Percentiles rank a stretch among this genome's conserved stretches.
These are phyloP conservation scores for Ceratocystis eucalypticola DNA, from an alignment of 2,329 filamentous ascomycete species.

Conservation along the genomic window DNA sequence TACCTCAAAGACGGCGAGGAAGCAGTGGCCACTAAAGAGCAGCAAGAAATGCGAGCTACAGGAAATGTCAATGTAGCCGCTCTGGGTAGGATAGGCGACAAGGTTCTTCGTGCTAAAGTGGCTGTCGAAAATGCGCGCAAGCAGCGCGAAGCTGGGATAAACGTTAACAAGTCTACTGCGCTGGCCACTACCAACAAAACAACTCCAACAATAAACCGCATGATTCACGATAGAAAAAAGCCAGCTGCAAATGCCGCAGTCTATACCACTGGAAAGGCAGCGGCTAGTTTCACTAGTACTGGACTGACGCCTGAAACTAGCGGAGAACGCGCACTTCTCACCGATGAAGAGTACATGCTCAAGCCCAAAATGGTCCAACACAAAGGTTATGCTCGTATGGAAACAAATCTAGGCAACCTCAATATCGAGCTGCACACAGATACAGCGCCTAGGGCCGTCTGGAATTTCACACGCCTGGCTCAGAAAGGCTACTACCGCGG, in stretches of 20 bases:
- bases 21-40: slow-evolving; percentile 52
- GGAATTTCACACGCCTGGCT: slow-evolving; percentile 85
- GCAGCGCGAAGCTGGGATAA: slow-evolving; percentile 49
- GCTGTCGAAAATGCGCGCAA: slow-evolving; percentile 82
- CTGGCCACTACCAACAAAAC: not conserved
- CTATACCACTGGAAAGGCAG: slow-evolving; percentile 81
- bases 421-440: slow-evolving; percentile 87
- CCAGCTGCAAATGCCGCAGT: slow-evolving; percentile 70
- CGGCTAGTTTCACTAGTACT: slow-evolving; percentile 89
- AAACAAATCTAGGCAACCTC: slow-evolving; percentile 71
- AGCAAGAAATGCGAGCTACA: slow-evolving; percentile 51
- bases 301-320: slow-evolving; percentile 86
- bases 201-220: slow-evolving; percentile 21
- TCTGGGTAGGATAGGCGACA: slow-evolving; percentile 62
- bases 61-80: slow-evolving; percentile 66
- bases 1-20: slow-evolving; percentile 71
- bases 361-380: slow-evolving; percentile 77
- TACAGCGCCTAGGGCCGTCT: slow-evolving; percentile 81
- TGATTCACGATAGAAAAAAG: slow-evolving; percentile 41
- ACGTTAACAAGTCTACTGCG: slow-evolving; percentile 35
- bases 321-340: slow-evolving; percentile 69
- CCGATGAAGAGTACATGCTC: slow-evolving; percentile 94
- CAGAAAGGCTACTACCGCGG: slow-evolving; percentile 82
- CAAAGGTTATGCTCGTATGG: slow-evolving; percentile 82
- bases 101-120: slow-evolving; percentile 82